Percentiles rank a stretch among this genome's conserved stretches.
Conservation (phyloP, 2,329 filamentous ascomycete species). For the Pyrenophora tritici-repentis region DNA sequence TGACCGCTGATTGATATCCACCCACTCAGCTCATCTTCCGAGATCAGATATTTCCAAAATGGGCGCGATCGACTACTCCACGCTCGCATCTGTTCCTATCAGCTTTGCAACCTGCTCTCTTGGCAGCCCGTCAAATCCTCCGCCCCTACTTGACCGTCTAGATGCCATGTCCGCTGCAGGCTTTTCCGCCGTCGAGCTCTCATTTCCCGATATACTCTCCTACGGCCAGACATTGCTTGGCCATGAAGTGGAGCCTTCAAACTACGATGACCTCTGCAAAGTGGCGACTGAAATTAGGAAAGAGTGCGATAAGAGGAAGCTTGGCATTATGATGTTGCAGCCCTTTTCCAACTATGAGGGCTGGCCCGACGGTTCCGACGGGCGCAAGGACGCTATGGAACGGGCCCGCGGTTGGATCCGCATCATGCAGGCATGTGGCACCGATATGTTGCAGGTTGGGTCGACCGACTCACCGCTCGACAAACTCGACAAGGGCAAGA, state of each 20-base stretch:
- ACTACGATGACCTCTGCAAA: slow-evolving; percentile 63
- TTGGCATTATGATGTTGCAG: slow-evolving; percentile 73
- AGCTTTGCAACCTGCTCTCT: slow-evolving; percentile 64
- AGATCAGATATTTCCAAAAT: slow-evolving; percentile 25
- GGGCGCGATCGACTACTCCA: slow-evolving; percentile 40
- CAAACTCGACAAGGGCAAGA: slow-evolving; percentile 58
- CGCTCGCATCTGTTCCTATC: slow-evolving; percentile 52
- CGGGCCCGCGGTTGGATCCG: slow-evolving; percentile 69
- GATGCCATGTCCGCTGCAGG: slow-evolving; percentile 66
- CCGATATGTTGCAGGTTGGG: slow-evolving; percentile 69
- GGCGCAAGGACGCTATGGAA: slow-evolving; percentile 66
- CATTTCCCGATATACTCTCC: slow-evolving; percentile 71
- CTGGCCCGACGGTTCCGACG: slow-evolving; percentile 63
- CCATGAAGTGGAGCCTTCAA: slow-evolving; percentile 58
- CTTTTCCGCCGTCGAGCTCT: slow-evolving; percentile 73
- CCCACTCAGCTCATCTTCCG: not conserved
- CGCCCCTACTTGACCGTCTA: slow-evolving; percentile 63
- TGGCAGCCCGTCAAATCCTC: slow-evolving; percentile 48
- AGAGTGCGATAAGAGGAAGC: slow-evolving; percentile 58
- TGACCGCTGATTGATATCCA: not conserved
- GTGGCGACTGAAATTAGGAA: slow-evolving; percentile 61
- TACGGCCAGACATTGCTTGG: slow-evolving; percentile 62
- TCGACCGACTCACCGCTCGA: slow-evolving; percentile 65
- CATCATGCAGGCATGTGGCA: slow-evolving; percentile 72
- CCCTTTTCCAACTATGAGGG: slow-evolving; percentile 80